phyloP scores from a whole-genome alignment of 192 early-diverging fungal genomes.

The Geranomyces michiganensis region DNA sequence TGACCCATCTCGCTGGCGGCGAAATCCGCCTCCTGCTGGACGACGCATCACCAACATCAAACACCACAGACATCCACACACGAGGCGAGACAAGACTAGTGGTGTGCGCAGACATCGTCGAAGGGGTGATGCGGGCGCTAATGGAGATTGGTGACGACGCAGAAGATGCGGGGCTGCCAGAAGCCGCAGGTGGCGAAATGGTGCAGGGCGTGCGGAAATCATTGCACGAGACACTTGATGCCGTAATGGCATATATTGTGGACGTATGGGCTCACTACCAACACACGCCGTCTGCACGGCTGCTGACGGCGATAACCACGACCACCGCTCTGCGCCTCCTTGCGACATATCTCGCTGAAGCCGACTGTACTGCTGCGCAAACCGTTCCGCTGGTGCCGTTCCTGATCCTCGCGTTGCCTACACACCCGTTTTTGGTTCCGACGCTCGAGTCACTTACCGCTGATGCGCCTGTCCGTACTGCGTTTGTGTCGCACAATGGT shows the following conservation, averaged over 20 bases:
- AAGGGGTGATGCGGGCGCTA: conserved; percentile 8
- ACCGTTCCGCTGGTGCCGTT: conserved; percentile 17
- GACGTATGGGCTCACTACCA: conserved; percentile 11
- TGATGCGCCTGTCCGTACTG: background rate
- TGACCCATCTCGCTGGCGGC: conserved; percentile 25
- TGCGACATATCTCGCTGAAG: conserved; percentile 21
- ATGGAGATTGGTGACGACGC: background rate
- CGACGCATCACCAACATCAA: conserved; percentile 1
- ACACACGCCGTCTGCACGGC: background rate
- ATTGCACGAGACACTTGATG: conserved; percentile 11
- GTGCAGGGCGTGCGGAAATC: conserved; percentile 13
- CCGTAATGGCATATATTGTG: conserved; percentile 17
- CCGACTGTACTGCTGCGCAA: background rate
- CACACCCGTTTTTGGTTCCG: conserved; percentile 20
- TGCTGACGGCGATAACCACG: conserved; percentile 17
- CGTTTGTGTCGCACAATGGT: conserved; percentile 15
- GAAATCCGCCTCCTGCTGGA: conserved; percentile 30
- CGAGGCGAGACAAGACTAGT: background rate
- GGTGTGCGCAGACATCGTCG: conserved; percentile 26
- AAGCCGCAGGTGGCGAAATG: background rate
- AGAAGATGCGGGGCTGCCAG: background rate
- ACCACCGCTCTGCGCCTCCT: conserved; percentile 8
- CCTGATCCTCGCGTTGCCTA: conserved; percentile 11
- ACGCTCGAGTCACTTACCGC: conserved; percentile 7
- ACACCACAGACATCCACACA: background rate